Percentiles rank a stretch among this genome's conserved stretches.
phyloP scores from a whole-genome alignment of 176 grass and related monocot genomes.

The Oryza nivara region DNA sequence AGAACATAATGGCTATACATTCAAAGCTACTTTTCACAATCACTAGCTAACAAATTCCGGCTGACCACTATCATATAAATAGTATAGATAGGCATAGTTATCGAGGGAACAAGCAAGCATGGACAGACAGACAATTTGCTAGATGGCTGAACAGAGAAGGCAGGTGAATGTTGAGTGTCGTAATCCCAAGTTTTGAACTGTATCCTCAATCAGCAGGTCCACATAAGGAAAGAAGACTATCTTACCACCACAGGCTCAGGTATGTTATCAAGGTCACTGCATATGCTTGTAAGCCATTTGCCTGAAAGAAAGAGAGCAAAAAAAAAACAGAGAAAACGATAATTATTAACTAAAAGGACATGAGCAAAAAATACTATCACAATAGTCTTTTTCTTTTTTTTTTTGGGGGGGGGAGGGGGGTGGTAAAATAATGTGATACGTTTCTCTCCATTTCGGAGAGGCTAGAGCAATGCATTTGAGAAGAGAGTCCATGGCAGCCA shows the following conservation, averaged over 20 bases:
- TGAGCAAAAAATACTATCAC: not conserved
- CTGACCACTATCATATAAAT: not conserved
- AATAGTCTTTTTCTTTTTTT: not conserved
- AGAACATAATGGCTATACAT: not conserved
- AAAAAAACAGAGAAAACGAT: not conserved
- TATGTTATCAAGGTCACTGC: slow-evolving; percentile 88
- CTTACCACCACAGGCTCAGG: slow-evolving; percentile 93
- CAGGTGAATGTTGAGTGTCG: not conserved
- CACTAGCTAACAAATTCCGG: not conserved
- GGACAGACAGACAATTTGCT: not conserved
- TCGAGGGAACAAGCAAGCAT: not conserved
- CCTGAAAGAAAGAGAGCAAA: slow-evolving; percentile 46
- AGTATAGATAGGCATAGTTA: not conserved
- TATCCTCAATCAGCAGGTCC: not conserved
- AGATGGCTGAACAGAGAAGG: not conserved
- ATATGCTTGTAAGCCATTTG: slow-evolving; percentile 97
- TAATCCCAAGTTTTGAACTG: not conserved
- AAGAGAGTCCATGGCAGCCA: not conserved
- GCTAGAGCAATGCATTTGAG: not conserved
- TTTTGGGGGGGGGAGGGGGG: not conserved
- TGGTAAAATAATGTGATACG: not conserved
- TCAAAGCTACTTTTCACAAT: not conserved
- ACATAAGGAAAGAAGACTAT: slow-evolving; percentile 1
- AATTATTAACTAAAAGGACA: not conserved
- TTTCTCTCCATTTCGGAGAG: not conserved